Evolutionary conservation across 345 rosid genomes (phyloP).

Genomic region (Gossypium turneri): DNA sequence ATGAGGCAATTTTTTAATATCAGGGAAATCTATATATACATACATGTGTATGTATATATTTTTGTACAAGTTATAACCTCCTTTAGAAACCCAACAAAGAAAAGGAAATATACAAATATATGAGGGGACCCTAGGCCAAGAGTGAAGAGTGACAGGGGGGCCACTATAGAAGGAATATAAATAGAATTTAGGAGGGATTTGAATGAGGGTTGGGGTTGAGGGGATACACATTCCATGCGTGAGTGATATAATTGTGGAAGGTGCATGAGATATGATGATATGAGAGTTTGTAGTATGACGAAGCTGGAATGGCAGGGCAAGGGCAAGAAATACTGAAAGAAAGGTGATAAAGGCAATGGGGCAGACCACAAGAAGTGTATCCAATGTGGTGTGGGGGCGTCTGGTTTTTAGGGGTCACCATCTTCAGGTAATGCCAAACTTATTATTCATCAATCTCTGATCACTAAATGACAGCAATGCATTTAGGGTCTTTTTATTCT

Average conservation of each 20-base stretch:
- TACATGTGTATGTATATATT: not conserved
- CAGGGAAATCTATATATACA: too few relatives aligned
- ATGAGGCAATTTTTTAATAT: too few relatives aligned
- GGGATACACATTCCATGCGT: conserved; percentile 35
- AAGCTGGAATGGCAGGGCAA: not conserved
- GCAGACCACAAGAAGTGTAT: conserved; percentile 27
- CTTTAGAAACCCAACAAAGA: not conserved
- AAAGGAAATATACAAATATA: not conserved
- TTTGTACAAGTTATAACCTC: not conserved
- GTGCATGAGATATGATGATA: not conserved
- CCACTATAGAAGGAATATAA: not conserved
- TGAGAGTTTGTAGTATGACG: not conserved
- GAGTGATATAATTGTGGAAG: conserved; percentile 27
- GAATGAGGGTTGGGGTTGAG: conserved; percentile 3
- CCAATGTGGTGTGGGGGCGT: conserved; percentile 24
- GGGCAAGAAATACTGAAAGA: not conserved
- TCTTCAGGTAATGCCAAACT: conserved; percentile 29
- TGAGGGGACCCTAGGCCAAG: not conserved
- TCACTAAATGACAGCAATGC: not conserved
- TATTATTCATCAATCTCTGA: not conserved
- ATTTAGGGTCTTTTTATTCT: not conserved
- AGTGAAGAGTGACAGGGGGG: not conserved
- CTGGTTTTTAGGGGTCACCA: conserved; percentile 12
- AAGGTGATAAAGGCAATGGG: not conserved
- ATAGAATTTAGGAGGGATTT: not conserved